Evolutionary conservation across 495 filamentous ascomycete species (phyloP).

Genomic region (Hyaloscypha hepaticicola): DNA sequence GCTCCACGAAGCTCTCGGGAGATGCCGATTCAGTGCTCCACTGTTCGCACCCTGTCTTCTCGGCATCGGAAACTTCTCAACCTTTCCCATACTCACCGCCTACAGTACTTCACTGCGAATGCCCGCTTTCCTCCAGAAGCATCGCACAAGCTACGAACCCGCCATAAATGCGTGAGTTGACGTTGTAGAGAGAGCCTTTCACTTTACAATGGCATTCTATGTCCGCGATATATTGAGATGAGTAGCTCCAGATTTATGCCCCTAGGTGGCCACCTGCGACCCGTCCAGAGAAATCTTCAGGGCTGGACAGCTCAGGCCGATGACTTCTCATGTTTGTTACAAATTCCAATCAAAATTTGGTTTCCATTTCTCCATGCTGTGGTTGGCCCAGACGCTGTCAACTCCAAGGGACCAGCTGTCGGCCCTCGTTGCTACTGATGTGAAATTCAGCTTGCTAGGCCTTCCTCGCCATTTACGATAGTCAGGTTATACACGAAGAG

Average conservation of each 20-base stretch:
- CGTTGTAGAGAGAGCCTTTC: too few relatives aligned
- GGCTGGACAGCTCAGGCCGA: not conserved
- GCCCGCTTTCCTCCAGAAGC: not conserved
- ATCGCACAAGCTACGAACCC: too few relatives aligned
- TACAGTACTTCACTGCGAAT: not conserved
- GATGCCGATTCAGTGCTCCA: not conserved
- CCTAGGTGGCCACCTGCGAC: not conserved
- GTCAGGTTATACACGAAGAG: too few relatives aligned
- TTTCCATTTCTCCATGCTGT: not conserved
- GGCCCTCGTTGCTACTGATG: not conserved
- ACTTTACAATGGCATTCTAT: too few relatives aligned
- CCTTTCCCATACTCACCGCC: not conserved
- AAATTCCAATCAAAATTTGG: slow-evolving; percentile 4
- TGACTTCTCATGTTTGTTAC: slow-evolving; percentile 17
- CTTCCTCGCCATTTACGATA: too few relatives aligned
- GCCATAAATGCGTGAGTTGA: too few relatives aligned
- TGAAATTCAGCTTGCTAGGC: too few relatives aligned
- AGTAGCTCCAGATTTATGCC: not conserved
- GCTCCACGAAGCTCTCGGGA: not conserved
- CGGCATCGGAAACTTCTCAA: not conserved
- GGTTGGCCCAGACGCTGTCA: not conserved
- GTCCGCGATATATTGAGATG: too few relatives aligned
- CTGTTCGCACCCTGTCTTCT: not conserved
- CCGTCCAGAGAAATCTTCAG: not conserved
- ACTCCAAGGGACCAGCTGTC: not conserved